A percentile compares a stretch with the other conserved stretches of the same genome.
Evolutionary conservation across 345 rosid genomes (phyloP).

Genomic region (Arabidopsis suecica): DNA sequence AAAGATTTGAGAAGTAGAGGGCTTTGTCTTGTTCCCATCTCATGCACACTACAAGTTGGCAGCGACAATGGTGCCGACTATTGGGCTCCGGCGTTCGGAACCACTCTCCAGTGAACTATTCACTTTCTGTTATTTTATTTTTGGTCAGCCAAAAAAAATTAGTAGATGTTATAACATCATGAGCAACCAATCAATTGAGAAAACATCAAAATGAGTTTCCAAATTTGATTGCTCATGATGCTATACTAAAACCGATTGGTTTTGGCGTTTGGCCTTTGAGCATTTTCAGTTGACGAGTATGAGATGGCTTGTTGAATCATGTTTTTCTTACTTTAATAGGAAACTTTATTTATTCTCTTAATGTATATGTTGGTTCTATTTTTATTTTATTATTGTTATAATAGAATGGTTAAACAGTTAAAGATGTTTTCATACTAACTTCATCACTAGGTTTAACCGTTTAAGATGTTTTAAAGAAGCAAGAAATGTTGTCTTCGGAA

Average conservation of each 20-base stretch:
- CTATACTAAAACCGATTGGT: conserved; percentile 40
- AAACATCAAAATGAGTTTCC: conserved; percentile 26
- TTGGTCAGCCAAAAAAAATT: conserved; percentile 17
- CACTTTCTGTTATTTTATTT: background rate
- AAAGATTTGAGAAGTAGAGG: conserved; percentile 80
- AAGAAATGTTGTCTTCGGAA: too few species aligned
- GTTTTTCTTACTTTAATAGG: background rate
- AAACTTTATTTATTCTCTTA: background rate
- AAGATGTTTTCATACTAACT: too few species aligned
- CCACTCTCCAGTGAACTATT: conserved; percentile 44
- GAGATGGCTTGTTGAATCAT: conserved; percentile 10
- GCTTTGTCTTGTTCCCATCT: conserved; percentile 76
- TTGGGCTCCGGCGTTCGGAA: conserved; percentile 75
- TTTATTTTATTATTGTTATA: background rate
- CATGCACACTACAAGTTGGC: conserved; percentile 71
- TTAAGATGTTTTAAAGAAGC: too few species aligned
- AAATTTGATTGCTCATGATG: conserved; percentile 85
- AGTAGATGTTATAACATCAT: conserved; percentile 59
- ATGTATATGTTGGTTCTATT: background rate
- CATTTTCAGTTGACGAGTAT: conserved; percentile 17
- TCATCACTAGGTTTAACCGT: too few species aligned
- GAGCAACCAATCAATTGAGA: conserved; percentile 63
- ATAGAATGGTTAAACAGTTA: too few species aligned
- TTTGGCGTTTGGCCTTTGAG: conserved; percentile 23
- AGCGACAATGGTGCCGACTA: conserved; percentile 75